Evolutionary conservation across 2,329 filamentous ascomycete species (phyloP).

Genomic region (Onygenales sp.): DNA sequence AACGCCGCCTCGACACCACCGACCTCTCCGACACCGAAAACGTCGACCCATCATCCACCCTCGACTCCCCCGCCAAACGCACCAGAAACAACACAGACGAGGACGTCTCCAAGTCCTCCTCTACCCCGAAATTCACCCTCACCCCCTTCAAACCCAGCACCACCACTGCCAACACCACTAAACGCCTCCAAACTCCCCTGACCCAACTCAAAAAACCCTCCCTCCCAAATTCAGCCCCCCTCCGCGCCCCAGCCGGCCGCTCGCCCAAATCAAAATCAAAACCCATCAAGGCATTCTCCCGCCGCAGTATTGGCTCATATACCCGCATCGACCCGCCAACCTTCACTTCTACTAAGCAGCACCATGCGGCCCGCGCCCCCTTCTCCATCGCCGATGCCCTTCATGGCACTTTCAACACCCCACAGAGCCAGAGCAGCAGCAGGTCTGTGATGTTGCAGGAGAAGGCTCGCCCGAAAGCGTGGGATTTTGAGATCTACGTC

Average conservation of each 20-base stretch:
- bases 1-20: conserved; percentile 37
- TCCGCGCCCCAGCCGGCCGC: conserved; percentile 65
- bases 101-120: conserved; percentile 19
- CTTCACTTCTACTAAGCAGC: conserved; percentile 38
- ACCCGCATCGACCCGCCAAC: conserved; percentile 62
- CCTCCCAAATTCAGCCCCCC: conserved; percentile 41
- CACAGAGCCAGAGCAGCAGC: conserved; percentile 12
- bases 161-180: conserved; percentile 8
- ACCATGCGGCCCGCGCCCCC: conserved; percentile 46
- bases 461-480: conserved; percentile 49
- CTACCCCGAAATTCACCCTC: conserved; percentile 34
- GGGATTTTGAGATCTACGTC: conserved; percentile 93
- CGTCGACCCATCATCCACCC: conserved; percentile 41
- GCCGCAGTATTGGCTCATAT: conserved; percentile 55
- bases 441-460: conserved; percentile 38
- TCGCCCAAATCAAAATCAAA: conserved; percentile 63
- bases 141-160: conserved; percentile 14
- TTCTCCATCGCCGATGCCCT: conserved; percentile 82
- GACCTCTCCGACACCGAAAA: conserved; percentile 49
- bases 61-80: conserved; percentile 41
- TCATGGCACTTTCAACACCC: conserved; percentile 56
- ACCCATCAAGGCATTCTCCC: conserved; percentile 57
- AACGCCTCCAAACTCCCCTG: conserved; percentile 3
- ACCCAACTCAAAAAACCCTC: conserved; percentile 22
- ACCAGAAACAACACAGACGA: conserved; percentile 27